Evolutionary conservation across 2,329 filamentous ascomycete genomes (phyloP).

Genomic region (Ceratocystis cubensis): DNA sequence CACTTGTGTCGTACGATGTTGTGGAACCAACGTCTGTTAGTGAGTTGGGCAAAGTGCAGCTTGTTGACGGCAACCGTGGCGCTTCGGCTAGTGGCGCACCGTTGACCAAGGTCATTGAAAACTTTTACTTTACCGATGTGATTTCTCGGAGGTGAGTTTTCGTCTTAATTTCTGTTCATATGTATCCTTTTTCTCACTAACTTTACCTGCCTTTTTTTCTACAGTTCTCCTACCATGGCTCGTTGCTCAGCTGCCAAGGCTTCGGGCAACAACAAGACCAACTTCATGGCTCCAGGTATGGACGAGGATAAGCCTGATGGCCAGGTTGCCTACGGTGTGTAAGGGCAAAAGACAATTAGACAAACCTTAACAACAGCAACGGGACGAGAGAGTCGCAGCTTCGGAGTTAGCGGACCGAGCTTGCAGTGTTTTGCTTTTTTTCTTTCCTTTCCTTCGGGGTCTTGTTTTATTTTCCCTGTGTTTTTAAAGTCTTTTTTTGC

Average conservation of each 20-base stretch:
- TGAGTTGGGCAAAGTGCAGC: constrained; percentile 77
- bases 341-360: constrained; percentile 23
- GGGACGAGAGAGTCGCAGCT: neutral
- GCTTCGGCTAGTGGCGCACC: constrained; percentile 57
- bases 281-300: constrained; percentile 64
- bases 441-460: constrained; percentile 1
- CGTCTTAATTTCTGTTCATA: neutral
- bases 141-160: constrained; percentile 82
- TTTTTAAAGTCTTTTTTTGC: constrained; percentile 5
- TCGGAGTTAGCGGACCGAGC: constrained; percentile 3
- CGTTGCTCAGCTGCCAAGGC: constrained; percentile 90
- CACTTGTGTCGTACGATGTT: constrained; percentile 78
- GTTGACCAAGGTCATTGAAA: constrained; percentile 75
- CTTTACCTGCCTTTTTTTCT: neutral
- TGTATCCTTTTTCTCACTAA: neutral
- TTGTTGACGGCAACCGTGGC: constrained; percentile 94
- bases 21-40: constrained; percentile 67
- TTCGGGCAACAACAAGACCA: constrained; percentile 62
- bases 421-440: constrained; percentile 10
- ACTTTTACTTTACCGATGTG: constrained; percentile 97
- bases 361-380: constrained; percentile 1
- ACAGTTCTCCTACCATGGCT: constrained; percentile 92
- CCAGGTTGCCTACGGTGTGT: constrained; percentile 47
- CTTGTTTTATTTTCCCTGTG: neutral
- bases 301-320: constrained; percentile 50